Percentiles rank a stretch among this genome's conserved stretches.
These are phyloP conservation scores for Nothophaeocryptopus gaeumannii DNA, from an alignment of 2,329 filamentous ascomycete species.

Conservation along the genomic window DNA sequence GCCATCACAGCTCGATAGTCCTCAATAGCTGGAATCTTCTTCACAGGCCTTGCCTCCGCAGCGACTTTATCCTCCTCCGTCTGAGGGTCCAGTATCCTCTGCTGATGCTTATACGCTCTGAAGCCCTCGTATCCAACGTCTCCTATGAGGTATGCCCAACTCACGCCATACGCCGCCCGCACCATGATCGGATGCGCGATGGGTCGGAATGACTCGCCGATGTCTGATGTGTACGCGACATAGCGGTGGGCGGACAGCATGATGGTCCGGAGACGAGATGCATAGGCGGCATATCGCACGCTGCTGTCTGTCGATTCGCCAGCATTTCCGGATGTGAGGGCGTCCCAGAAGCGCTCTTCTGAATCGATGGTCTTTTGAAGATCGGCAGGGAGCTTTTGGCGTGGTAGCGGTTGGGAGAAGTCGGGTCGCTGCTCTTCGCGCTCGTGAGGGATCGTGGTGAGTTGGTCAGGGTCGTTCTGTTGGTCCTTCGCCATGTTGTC, in stretches of 20 bases:
- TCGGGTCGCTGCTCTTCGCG: conserved; percentile 47
- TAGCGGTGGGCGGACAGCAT: conserved; percentile 90
- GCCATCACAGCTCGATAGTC: conserved; percentile 90
- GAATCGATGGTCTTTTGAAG: conserved; percentile 57
- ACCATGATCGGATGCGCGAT: conserved; percentile 84
- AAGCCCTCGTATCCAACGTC: conserved; percentile 93
- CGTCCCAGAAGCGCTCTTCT: conserved; percentile 68
- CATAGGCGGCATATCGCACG: conserved; percentile 90
- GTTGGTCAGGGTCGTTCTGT: conserved; percentile 21
- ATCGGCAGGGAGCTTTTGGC: conserved; percentile 52
- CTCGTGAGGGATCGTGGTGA: conserved; percentile 41
- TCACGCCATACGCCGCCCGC: conserved; percentile 79
- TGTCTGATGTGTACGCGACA: conserved; percentile 91
- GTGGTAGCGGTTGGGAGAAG: conserved; percentile 48
- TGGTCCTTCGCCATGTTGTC: conserved; percentile 40
- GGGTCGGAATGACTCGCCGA: conserved; percentile 93
- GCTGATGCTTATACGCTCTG: conserved; percentile 88
- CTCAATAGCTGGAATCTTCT: conserved; percentile 66
- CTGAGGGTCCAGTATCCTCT: conserved; percentile 68
- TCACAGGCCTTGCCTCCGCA: conserved; percentile 15
- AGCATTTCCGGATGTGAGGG: conserved; percentile 60
- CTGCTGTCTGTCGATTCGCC: conserved; percentile 79
- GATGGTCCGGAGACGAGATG: conserved; percentile 63
- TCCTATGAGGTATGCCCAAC: conserved; percentile 87
- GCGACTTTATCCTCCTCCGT: conserved; percentile 41